phyloP scores from a whole-genome alignment of 2,329 filamentous ascomycete genomes.

The Aspergillus fructus region DNA sequence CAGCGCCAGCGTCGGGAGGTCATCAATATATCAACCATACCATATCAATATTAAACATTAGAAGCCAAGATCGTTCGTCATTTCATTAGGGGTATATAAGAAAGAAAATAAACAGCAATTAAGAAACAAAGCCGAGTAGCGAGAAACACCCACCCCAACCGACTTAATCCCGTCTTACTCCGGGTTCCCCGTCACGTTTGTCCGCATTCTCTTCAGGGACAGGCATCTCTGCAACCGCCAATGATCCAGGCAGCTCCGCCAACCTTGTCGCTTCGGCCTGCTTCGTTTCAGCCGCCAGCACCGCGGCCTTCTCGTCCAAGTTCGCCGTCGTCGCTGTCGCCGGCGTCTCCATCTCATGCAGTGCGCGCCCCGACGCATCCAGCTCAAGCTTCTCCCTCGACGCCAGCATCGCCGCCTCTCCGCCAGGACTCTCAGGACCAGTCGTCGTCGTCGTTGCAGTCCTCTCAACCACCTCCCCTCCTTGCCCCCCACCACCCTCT shows the following conservation, averaged over 20 bases:
- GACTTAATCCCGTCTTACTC: neutral
- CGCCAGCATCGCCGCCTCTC: constrained; percentile 8
- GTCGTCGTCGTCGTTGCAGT: neutral
- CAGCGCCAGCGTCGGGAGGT: constrained; percentile 21
- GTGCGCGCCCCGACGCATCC: constrained; percentile 10
- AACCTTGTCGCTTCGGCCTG: neutral
- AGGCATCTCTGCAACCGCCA: constrained; percentile 5
- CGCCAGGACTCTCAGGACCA: neutral
- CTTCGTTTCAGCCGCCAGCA: neutral
- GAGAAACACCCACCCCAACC: neutral
- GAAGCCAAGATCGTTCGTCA: neutral
- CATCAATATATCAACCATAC: constrained; percentile 10
- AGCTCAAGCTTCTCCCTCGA: constrained; percentile 12
- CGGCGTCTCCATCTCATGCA: constrained; percentile 13
- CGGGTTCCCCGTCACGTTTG: neutral
- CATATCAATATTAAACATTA: constrained; percentile 1
- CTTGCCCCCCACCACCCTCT: neutral
- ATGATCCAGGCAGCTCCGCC: constrained; percentile 5
- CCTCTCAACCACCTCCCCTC: neutral
- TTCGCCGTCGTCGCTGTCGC: neutral
- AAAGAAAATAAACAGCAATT: neutral
- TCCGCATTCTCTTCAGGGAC: neutral
- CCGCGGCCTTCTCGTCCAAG: neutral
- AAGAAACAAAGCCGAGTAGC: neutral
- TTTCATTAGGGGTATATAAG: neutral